A percentile compares a stretch with the other conserved stretches of the same genome.
These are phyloP conservation scores for Nitzschia inconspicua DNA, from an alignment of 108 stramenopile genomes.

Conservation along the genomic window DNA sequence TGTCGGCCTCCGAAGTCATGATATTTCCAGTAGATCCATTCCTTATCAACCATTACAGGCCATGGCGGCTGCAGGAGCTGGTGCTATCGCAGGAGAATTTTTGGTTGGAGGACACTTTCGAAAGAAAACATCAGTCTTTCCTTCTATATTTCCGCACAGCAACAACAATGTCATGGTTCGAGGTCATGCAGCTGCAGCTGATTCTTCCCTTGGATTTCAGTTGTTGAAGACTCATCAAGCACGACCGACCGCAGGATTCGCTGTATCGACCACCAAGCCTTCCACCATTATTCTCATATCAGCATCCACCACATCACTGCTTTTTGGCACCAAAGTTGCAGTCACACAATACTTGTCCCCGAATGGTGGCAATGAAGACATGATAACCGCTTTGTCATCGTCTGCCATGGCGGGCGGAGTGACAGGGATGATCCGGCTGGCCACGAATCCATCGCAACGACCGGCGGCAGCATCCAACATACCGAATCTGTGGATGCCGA, in stretches of 20 bases:
- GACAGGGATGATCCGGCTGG: conserved; percentile 3
- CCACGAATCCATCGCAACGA: neutral
- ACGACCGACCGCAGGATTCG: neutral
- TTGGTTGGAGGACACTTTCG: conserved; percentile 9
- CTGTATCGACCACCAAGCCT: neutral
- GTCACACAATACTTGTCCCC: conserved; percentile 18
- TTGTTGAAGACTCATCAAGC: neutral
- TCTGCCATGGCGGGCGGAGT: conserved; percentile 18
- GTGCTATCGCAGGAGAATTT: conserved; percentile 2
- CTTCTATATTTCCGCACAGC: neutral
- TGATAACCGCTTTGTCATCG: neutral
- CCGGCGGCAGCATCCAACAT: neutral
- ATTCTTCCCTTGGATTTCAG: neutral
- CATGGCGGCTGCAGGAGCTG: conserved; percentile 11
- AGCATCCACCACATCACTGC: neutral
- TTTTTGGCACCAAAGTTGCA: conserved; percentile 32
- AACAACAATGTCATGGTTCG: neutral
- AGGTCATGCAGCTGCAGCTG: neutral
- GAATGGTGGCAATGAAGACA: neutral
- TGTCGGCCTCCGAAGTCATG: neutral
- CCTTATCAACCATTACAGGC: neutral
- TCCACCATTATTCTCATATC: neutral
- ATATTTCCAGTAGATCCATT: neutral
- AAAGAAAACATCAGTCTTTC: no score
- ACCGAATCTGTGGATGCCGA: neutral